phyloP scores from a whole-genome alignment of 352 stramenopile species.

The Blastocystis sp. region DNA sequence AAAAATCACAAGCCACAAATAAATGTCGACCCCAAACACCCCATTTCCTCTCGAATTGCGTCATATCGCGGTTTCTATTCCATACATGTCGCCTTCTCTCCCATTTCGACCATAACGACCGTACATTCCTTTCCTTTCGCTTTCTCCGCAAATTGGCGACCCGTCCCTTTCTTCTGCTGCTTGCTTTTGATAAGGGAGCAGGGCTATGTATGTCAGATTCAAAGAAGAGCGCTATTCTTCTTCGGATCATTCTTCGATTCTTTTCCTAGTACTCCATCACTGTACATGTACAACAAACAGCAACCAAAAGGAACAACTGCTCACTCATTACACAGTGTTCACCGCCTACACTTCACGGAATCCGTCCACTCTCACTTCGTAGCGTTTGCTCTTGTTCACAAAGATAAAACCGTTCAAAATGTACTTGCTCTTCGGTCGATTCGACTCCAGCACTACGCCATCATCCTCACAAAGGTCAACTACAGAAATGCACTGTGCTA shows the following conservation, averaged over 20 bases:
- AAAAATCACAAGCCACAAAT: conserved; percentile 39
- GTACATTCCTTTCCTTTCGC: not conserved
- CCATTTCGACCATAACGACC: not conserved
- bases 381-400: conserved; percentile 31
- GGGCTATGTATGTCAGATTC: too few species aligned
- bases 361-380: not conserved
- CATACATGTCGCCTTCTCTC: conserved; percentile 18
- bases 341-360: not conserved
- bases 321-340: not conserved
- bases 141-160: too few species aligned
- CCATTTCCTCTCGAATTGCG: not conserved
- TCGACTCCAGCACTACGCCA: conserved; percentile 45
- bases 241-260: too few species aligned
- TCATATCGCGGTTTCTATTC: not conserved
- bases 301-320: too few species aligned
- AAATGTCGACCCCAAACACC: not conserved
- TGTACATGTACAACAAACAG: too few species aligned
- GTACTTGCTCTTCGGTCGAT: conserved; percentile 1
- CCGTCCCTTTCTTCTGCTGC: too few species aligned
- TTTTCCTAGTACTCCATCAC: too few species aligned
- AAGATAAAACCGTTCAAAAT: conserved; percentile 51
- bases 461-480: not conserved
- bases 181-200: too few species aligned
- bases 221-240: too few species aligned
- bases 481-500: conserved; percentile 1